Evolutionary conservation across 23 red algal species (phyloP).

Genomic region (Cyanidiococcus yangmingshanensis): DNA sequence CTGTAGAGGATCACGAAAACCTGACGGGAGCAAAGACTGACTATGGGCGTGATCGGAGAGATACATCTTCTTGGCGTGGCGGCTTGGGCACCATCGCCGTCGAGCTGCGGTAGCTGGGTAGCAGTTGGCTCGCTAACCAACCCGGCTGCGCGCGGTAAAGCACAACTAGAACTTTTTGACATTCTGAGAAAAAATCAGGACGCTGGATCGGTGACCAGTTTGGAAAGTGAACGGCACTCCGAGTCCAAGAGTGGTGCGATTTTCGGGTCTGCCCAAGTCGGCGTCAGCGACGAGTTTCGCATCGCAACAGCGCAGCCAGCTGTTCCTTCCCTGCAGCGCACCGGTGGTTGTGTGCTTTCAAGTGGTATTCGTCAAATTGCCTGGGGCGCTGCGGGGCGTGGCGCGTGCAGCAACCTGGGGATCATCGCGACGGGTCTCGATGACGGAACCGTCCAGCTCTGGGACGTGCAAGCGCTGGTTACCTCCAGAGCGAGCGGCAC

Average conservation of each 20-base stretch:
- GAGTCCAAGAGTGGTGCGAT: background rate
- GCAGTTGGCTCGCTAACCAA: conserved; percentile 35
- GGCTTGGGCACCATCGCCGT: conserved; percentile 58
- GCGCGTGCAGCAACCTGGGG: conserved; percentile 34
- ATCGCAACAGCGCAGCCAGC: background rate
- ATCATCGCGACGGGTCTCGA: conserved; percentile 53
- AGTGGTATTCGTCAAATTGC: conserved; percentile 31
- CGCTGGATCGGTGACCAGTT: background rate
- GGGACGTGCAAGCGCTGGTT: conserved; percentile 62
- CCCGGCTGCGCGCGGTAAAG: conserved; percentile 23
- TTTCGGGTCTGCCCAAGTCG: background rate
- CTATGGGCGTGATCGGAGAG: conserved; percentile 69
- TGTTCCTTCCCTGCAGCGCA: background rate
- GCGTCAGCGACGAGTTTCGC: background rate
- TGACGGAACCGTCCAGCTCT: conserved; percentile 72
- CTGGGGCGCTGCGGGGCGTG: conserved; percentile 44
- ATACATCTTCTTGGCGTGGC: conserved; percentile 38
- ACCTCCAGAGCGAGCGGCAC: conserved; percentile 7
- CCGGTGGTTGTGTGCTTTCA: conserved; percentile 22
- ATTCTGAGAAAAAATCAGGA: background rate
- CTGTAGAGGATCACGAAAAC: no score
- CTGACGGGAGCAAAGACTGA: no score
- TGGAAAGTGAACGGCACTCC: background rate
- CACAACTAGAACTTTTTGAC: conserved; percentile 48
- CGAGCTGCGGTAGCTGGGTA: conserved; percentile 30